Base-by-base conservation (phyloP, 345 rosid species). In the Heritiera fomes region DNA sequence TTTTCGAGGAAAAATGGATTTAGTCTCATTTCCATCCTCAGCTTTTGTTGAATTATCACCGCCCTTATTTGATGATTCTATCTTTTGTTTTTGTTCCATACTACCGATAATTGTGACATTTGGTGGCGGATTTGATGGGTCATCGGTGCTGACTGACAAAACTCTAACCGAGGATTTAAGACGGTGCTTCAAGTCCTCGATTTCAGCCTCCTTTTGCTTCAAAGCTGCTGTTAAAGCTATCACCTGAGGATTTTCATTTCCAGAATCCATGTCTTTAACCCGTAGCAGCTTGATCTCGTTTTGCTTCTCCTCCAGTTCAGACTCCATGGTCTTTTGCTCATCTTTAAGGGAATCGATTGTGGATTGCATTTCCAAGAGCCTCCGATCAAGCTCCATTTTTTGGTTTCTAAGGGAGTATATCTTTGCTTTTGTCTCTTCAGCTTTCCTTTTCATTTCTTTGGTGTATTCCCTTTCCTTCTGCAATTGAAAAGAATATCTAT, bases 291-390 rank as follows among this genome's bases (percentile, higher is more conserved):
- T 84, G 80, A 87, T 83, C 83, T 87, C 86, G 15, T 73, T 83
- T 49, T 71, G 84, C 80, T 75, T 87, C 82, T 90, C 92, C 83
- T 85, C 83, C 40, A 87, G 66, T 46, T 89, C 81, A 20, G 81
- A 83, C 83, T 86, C 88, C 84, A 91, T 17, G 0, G 83, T 69
- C 75, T 80, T 81, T 5, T 79, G 87, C 80, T 91, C 93, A 38
- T 91, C 93, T 76, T 82, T 88, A 32, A 91, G 71, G 70, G 93
- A 88, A 59, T 81, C 85, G 32, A 90, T 82, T 1, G 87, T 87
- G 28, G 95, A 87, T 52, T 85, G 88, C 90, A 84, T 81, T 82
- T 88, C 91, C 5, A 87, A 69, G 46, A 85, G 43, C 77, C 84
- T 84, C 55, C 89, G 50, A 34, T 86, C 82, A 23, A 84, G 86